Evolutionary conservation across 2,329 filamentous ascomycete species (phyloP).

Genomic region (Mycogone perniciosa): DNA sequence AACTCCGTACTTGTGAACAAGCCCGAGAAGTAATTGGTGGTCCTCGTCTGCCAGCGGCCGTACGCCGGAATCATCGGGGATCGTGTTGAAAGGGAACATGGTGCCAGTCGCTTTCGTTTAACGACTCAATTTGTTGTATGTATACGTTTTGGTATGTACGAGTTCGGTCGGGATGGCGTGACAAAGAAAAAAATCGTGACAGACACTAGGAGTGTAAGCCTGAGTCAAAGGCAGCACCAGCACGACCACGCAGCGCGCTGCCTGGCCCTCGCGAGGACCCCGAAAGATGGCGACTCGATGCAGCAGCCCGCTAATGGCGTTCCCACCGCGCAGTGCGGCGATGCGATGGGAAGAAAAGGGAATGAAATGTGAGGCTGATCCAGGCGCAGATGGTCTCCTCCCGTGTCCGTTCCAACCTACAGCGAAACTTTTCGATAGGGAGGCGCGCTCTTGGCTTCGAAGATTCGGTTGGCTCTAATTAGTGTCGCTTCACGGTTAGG

Average conservation of each 20-base stretch:
- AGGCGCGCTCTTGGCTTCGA: too few species aligned
- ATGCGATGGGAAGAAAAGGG: not conserved
- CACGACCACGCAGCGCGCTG: conserved; percentile 2
- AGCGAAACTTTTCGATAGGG: not conserved
- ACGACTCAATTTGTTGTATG: conserved; percentile 7
- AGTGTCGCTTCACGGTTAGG: conserved; percentile 8
- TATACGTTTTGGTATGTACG: conserved; percentile 8
- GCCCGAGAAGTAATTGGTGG: conserved; percentile 30
- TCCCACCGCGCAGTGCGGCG: conserved; percentile 8
- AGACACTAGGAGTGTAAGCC: not conserved
- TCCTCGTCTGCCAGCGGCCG: conserved; percentile 34
- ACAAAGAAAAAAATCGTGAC: not conserved
- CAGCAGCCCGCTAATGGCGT: conserved; percentile 4
- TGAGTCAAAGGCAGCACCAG: not conserved
- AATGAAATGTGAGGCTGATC: not conserved
- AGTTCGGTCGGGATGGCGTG: not conserved
- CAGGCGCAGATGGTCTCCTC: not conserved
- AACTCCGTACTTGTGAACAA: conserved; percentile 34
- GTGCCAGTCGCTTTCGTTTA: not conserved
- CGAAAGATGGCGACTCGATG: not conserved
- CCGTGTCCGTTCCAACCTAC: conserved; percentile 4
- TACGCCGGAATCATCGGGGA: conserved; percentile 28
- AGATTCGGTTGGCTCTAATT: not conserved
- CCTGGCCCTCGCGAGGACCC: not conserved
- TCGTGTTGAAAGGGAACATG: conserved; percentile 31